These are phyloP conservation scores for Fusarium coffeatum DNA, from an alignment of 2,329 filamentous ascomycete species.

Conservation along the genomic window DNA sequence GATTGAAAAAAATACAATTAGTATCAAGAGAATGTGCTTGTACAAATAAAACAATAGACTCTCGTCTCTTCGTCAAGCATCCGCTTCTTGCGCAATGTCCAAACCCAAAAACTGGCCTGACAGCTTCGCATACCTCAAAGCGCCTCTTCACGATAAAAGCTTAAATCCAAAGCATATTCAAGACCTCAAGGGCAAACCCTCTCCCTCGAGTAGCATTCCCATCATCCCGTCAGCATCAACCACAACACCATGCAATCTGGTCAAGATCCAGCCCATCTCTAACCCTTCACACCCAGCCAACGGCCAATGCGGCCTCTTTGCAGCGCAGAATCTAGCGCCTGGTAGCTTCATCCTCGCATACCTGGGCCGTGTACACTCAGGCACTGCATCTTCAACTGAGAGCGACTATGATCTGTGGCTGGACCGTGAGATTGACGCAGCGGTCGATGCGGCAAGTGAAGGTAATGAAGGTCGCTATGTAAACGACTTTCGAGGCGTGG, in stretches of 20 bases:
- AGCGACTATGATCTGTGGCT: constrained; percentile 74
- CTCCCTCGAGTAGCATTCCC: constrained; percentile 34
- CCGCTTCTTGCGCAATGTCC: constrained; percentile 41
- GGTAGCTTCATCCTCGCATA: constrained; percentile 71
- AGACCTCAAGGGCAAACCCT: constrained; percentile 51
- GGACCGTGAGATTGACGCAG: constrained; percentile 65
- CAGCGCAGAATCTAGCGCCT: constrained; percentile 63
- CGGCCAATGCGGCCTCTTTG: constrained; percentile 71
- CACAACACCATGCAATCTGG: constrained; percentile 59
- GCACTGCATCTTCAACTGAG: constrained; percentile 44
- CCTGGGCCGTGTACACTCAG: constrained; percentile 67
- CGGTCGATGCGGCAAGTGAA: constrained; percentile 67
- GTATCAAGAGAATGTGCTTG: not conserved
- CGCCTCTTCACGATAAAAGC: constrained; percentile 61
- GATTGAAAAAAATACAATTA: not conserved
- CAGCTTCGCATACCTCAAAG: constrained; percentile 63
- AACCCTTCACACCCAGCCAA: constrained; percentile 65
- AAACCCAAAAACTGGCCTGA: constrained; percentile 70
- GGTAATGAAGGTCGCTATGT: constrained; percentile 75
- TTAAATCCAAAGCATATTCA: constrained; percentile 57
- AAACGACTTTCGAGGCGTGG: constrained; percentile 73
- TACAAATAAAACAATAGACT: not conserved
- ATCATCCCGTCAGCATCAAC: constrained; percentile 48
- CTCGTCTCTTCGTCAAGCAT: not conserved
- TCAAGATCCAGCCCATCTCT: constrained; percentile 66